Percentiles rank a stretch among this genome's conserved stretches.
These are phyloP conservation scores for Penicillium sp. DNA, from an alignment of 2,329 filamentous ascomycete genomes.

Conservation along the genomic window DNA sequence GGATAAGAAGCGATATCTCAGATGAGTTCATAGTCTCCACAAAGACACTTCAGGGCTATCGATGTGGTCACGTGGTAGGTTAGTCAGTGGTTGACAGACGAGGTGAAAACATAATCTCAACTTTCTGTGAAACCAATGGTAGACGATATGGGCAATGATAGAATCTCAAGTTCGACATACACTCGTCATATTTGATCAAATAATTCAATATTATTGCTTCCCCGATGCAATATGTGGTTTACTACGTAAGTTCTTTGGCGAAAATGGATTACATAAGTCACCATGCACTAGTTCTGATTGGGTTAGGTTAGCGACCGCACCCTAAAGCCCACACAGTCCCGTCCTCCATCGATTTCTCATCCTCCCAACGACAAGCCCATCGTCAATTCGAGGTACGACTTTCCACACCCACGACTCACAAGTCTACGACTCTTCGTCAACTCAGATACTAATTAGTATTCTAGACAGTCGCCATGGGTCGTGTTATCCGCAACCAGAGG, in stretches of 20 bases:
- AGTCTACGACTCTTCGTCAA: constrained; percentile 23
- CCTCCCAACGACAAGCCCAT: constrained; percentile 42
- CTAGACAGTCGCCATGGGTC: constrained; percentile 54
- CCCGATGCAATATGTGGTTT: not conserved
- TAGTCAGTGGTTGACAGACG: not conserved
- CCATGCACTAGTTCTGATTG: constrained; percentile 30
- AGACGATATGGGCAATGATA: too few relatives aligned
- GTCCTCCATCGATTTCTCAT: constrained; percentile 40
- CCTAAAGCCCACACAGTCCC: constrained; percentile 45
- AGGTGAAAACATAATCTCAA: not conserved
- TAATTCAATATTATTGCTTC: not conserved
- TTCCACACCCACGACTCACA: constrained; percentile 26
- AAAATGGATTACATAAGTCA: constrained; percentile 1
- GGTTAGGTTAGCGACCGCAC: constrained; percentile 46
- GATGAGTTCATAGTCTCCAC: not conserved
- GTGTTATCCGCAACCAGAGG: constrained; percentile 73
- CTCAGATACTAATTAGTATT: constrained; percentile 35
- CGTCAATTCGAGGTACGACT: constrained; percentile 44
- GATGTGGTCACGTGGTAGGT: not conserved
- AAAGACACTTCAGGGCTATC: constrained; percentile 4
- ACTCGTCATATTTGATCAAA: not conserved
- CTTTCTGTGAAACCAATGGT: not conserved
- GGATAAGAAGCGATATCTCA: not conserved
- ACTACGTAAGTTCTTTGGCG: not conserved
- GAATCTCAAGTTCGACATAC: not conserved